phyloP scores from a whole-genome alignment of 2,329 filamentous ascomycete genomes.

The Blumeria hordei region DNA sequence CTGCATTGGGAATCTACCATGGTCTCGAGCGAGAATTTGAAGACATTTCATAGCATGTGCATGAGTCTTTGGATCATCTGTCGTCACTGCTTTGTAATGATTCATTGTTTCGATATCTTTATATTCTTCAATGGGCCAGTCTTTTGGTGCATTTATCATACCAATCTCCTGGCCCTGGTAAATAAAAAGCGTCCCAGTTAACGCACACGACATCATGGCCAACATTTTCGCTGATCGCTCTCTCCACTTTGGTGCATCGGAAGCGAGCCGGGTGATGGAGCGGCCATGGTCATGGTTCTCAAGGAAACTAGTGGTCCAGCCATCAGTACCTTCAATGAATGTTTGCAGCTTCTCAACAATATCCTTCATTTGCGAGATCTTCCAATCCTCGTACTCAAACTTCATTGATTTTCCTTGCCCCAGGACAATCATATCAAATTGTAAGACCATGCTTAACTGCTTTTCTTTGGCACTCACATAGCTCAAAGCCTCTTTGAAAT shows the following conservation, averaged over 20 bases:
- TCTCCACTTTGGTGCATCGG: conserved; percentile 8
- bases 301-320: conserved; percentile 34
- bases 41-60: conserved; percentile 25
- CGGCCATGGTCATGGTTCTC: conserved; percentile 40
- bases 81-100: conserved; percentile 22
- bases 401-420: conserved; percentile 31
- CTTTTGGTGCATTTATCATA: conserved; percentile 29
- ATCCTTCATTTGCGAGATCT: conserved; percentile 23
- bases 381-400: conserved; percentile 22
- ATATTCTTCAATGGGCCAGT: conserved; percentile 25
- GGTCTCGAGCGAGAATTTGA: conserved; percentile 38
- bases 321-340: conserved; percentile 26
- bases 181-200: conserved; percentile 30
- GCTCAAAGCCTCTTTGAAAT: conserved; percentile 27
- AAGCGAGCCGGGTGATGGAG: conserved; percentile 25
- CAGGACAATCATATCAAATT: conserved; percentile 34
- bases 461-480: conserved; percentile 22
- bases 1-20: conserved; percentile 44
- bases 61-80: conserved; percentile 18
- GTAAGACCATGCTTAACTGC: conserved; percentile 45
- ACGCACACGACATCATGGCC: conserved; percentile 23
- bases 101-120: conserved; percentile 25
- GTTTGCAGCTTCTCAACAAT: conserved; percentile 25
- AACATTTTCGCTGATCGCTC: conserved; percentile 23
- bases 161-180: conserved; percentile 37